Percentiles rank a stretch among this genome's conserved stretches.
Evolutionary conservation across 2,329 filamentous ascomycete genomes (phyloP).

Genomic region (Aspergillus sp.): DNA sequence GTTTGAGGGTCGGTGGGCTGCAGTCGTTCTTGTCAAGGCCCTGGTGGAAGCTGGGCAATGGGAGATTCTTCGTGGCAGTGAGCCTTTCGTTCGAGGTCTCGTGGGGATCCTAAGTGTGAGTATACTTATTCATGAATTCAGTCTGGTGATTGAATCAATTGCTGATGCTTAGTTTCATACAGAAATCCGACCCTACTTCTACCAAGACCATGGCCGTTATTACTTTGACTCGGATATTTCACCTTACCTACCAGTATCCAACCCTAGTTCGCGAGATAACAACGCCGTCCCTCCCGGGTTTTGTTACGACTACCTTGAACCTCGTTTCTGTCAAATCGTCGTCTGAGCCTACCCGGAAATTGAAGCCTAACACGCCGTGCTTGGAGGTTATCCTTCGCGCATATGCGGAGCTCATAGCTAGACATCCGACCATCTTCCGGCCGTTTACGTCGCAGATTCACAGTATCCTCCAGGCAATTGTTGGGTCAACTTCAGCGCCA

Average conservation of each 20-base stretch:
- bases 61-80: slow-evolving; percentile 72
- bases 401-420: slow-evolving; percentile 70
- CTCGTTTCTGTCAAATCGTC: slow-evolving; percentile 54
- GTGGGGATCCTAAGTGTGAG: slow-evolving; percentile 70
- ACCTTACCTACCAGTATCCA: slow-evolving; percentile 76
- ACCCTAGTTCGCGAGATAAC: slow-evolving; percentile 85
- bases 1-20: slow-evolving; percentile 73
- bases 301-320: slow-evolving; percentile 71
- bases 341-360: slow-evolving; percentile 34
- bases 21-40: slow-evolving; percentile 75
- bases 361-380: slow-evolving; percentile 48
- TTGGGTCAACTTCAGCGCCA: slow-evolving; percentile 61
- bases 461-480: slow-evolving; percentile 56
- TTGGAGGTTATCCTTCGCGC: slow-evolving; percentile 70
- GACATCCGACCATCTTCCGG: slow-evolving; percentile 80
- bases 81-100: slow-evolving; percentile 75
- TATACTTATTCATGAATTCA: not conserved
- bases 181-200: slow-evolving; percentile 75
- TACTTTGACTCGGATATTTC: slow-evolving; percentile 78
- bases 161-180: slow-evolving; percentile 13
- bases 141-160: not conserved
- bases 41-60: slow-evolving; percentile 79
- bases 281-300: slow-evolving; percentile 74
- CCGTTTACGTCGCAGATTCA: slow-evolving; percentile 70
- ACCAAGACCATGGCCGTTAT: slow-evolving; percentile 76